Conservation (phyloP, 23 red algal genomes). For the Gracilaria gracilis region DNA sequence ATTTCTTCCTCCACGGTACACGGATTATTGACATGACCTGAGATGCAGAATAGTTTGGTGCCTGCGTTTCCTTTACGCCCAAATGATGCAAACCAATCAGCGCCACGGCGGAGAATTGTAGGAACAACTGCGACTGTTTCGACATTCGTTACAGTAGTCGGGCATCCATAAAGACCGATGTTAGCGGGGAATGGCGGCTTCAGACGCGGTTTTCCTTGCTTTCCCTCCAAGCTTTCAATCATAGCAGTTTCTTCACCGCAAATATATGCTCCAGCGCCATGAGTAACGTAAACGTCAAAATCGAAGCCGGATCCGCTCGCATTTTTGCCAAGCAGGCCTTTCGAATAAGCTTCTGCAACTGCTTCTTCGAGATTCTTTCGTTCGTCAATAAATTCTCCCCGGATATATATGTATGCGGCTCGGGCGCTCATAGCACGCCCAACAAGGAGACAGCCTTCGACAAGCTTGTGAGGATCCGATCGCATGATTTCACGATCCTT, state of each 20-base stretch:
- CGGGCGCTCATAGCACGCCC: constrained; percentile 92
- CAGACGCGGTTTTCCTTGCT: constrained; percentile 97
- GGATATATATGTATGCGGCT: constrained; percentile 95
- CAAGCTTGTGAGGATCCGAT: constrained; percentile 97
- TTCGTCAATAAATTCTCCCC: constrained; percentile 97
- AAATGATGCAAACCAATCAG: constrained; percentile 93
- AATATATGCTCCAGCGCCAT: constrained; percentile 98
- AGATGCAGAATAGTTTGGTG: constrained; percentile 98
- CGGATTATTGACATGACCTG: constrained; percentile 98
- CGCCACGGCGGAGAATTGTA: constrained; percentile 92
- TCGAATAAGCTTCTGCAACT: constrained; percentile 85
- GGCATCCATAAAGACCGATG: constrained; percentile 99
- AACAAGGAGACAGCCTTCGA: constrained; percentile 91
- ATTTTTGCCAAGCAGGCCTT: constrained; percentile 95
- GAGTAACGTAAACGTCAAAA: constrained; percentile 96
- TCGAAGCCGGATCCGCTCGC: constrained; percentile 90
- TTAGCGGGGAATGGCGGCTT: constrained; percentile 99
- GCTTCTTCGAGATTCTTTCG: constrained; percentile 85
- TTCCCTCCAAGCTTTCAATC: constrained; percentile 97
- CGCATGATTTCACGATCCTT: constrained; percentile 99
- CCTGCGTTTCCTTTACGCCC: constrained; percentile 95
- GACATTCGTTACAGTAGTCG: constrained; percentile 97
- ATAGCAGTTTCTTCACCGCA: constrained; percentile 99
- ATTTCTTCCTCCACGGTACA: constrained; percentile 98
- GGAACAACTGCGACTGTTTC: constrained; percentile 98